These are phyloP conservation scores for Quaeritorhiza haematococci DNA, from an alignment of 371 early-diverging fungal genomes.

Conservation along the genomic window DNA sequence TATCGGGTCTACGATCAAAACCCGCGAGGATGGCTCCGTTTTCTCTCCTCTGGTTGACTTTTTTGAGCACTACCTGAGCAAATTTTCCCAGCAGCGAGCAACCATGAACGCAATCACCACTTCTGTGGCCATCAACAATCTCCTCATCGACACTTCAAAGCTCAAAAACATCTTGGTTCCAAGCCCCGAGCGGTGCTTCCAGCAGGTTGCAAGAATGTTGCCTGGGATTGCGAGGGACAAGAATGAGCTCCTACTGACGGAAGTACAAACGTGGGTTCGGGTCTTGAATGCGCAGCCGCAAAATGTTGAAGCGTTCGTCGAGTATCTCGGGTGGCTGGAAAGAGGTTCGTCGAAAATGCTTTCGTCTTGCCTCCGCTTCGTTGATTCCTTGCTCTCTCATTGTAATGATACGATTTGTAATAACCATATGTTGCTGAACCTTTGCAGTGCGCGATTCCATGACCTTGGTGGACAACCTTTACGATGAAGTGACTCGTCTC, in stretches of 20 bases:
- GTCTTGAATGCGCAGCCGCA: conserved; percentile 42
- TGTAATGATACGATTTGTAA: neutral
- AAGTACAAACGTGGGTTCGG: conserved; percentile 49
- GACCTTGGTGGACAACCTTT: conserved; percentile 34
- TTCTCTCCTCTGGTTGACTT: conserved; percentile 39
- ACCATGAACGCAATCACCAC: conserved; percentile 38
- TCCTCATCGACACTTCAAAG: conserved; percentile 37
- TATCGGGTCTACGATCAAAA: conserved; percentile 24
- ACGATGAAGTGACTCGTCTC: conserved; percentile 39
- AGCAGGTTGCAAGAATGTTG: conserved; percentile 41
- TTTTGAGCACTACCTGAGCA: conserved; percentile 36
- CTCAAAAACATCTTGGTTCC: conserved; percentile 46
- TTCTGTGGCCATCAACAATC: conserved; percentile 36
- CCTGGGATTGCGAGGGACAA: conserved; percentile 49
- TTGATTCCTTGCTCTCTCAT: neutral
- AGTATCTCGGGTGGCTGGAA: conserved; percentile 54
- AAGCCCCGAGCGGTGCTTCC: conserved; percentile 52
- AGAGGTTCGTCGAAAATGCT: conserved; percentile 24
- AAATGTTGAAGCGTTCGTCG: conserved; percentile 52
- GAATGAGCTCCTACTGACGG: conserved; percentile 46
- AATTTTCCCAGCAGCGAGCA: conserved; percentile 36
- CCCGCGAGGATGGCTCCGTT: conserved; percentile 19
- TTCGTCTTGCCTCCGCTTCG: neutral
- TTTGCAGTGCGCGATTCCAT: neutral
- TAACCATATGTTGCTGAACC: neutral